phyloP scores from a whole-genome alignment of 2,329 filamentous ascomycete genomes.

The Penicillium carneum region DNA sequence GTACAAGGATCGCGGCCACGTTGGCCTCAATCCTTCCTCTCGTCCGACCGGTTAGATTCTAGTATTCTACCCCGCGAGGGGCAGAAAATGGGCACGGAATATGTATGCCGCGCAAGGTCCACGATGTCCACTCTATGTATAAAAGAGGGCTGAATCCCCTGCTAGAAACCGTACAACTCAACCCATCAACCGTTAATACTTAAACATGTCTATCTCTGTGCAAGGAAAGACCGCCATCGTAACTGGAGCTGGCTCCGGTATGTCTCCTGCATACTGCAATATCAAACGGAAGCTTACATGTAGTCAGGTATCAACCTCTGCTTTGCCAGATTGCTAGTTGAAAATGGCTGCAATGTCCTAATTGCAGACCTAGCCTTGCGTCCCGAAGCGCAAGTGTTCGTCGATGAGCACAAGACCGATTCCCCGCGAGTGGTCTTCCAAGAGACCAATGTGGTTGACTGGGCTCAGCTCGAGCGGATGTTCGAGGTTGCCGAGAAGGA shows the following conservation, averaged over 20 bases:
- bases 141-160: slow-evolving; percentile 18
- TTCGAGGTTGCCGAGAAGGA: slow-evolving; percentile 58
- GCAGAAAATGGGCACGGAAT: slow-evolving; percentile 25
- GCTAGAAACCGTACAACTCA: not conserved
- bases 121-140: slow-evolving; percentile 25
- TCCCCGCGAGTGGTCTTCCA: slow-evolving; percentile 53
- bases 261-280: slow-evolving; percentile 18
- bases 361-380: slow-evolving; percentile 56
- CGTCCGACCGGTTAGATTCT: slow-evolving; percentile 20
- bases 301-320: slow-evolving; percentile 55
- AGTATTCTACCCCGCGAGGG: slow-evolving; percentile 10
- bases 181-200: not conserved
- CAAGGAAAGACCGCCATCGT: slow-evolving; percentile 60
- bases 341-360: slow-evolving; percentile 56
- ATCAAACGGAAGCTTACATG: slow-evolving; percentile 7
- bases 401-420: slow-evolving; percentile 47
- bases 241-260: slow-evolving; percentile 63
- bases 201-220: slow-evolving; percentile 50
- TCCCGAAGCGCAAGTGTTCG: slow-evolving; percentile 53
- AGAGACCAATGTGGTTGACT: slow-evolving; percentile 58
- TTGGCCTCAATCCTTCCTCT: slow-evolving; percentile 24
- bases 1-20: slow-evolving; percentile 16
- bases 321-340: slow-evolving; percentile 54
- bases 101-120: slow-evolving; percentile 27
- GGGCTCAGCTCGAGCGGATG: slow-evolving; percentile 58